These are phyloP conservation scores for Talinum fruticosum DNA, from an alignment of 148 eudicot species.

Conservation along the genomic window DNA sequence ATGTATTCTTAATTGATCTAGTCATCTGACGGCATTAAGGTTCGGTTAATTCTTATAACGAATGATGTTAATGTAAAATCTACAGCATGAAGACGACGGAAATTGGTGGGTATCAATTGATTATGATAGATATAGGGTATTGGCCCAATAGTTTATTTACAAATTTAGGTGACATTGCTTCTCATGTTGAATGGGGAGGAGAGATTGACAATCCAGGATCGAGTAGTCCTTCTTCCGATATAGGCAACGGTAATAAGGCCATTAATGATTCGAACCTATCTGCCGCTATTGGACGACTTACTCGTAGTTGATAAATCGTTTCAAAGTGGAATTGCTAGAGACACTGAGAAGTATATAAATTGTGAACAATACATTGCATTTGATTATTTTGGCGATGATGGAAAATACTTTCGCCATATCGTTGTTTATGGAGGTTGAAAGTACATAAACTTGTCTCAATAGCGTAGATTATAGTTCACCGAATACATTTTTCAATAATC, in stretches of 20 bases:
- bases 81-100: constrained; percentile 15
- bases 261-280: background rate
- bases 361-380: background rate
- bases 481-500: too few species aligned
- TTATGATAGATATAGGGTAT: background rate
- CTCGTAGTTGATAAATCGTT: background rate
- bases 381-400: background rate
- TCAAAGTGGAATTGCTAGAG: background rate
- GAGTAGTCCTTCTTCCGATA: background rate
- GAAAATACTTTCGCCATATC: background rate
- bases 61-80: too few species aligned
- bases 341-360: background rate
- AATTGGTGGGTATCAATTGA: constrained; percentile 21
- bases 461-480: too few species aligned
- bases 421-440: constrained; percentile 18
- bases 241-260: constrained; percentile 11
- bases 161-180: background rate
- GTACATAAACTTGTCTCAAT: too few species aligned
- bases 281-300: background rate
- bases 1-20: too few species aligned
- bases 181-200: constrained; percentile 23
- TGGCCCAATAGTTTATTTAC: constrained; percentile 14
- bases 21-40: too few species aligned
- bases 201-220: constrained; percentile 15
- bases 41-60: too few species aligned